Conservation (phyloP, 768 basidiomycete species). For the Hypsizygus marmoreus region DNA sequence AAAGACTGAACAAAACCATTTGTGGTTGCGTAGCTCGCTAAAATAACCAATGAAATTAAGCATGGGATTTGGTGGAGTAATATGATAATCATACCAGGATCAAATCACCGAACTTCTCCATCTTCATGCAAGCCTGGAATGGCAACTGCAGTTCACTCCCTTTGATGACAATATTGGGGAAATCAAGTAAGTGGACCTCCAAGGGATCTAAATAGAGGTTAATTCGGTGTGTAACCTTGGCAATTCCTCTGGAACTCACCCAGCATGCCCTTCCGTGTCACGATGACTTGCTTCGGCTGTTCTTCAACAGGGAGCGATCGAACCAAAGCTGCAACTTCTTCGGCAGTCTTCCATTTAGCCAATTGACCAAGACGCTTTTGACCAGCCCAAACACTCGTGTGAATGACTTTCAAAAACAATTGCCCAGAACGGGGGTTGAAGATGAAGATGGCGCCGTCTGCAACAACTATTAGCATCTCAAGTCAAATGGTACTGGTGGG, state of each 20-base stretch:
- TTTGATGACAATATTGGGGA: slow-evolving; percentile 99
- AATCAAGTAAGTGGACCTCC: slow-evolving; percentile 98
- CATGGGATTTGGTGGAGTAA: not conserved
- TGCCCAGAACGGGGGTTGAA: slow-evolving; percentile 99
- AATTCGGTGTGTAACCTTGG: not conserved
- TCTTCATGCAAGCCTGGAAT: slow-evolving; percentile 99
- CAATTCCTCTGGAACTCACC: slow-evolving; percentile 45
- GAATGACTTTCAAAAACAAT: slow-evolving; percentile 97
- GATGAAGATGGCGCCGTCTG: slow-evolving; percentile 96
- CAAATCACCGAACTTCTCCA: slow-evolving; percentile 99
- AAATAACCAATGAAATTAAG: slow-evolving; percentile 13
- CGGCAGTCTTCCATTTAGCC: slow-evolving; percentile 99
- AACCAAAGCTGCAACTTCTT: slow-evolving; percentile 98
- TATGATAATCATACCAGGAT: slow-evolving; percentile 60
- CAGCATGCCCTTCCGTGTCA: slow-evolving; percentile 99
- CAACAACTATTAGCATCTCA: slow-evolving; percentile 10
- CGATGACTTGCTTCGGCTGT: slow-evolving; percentile 99
- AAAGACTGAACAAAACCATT: slow-evolving; percentile 98
- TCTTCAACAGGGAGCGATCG: slow-evolving; percentile 99
- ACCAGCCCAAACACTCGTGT: slow-evolving; percentile 99
- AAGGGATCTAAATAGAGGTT: slow-evolving; percentile 92
- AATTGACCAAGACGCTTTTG: slow-evolving; percentile 99
- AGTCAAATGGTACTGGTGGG: not conserved
- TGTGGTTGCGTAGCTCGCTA: slow-evolving; percentile 96
- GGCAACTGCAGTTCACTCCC: slow-evolving; percentile 97